These are phyloP conservation scores for Erucastrum elatum DNA, from an alignment of 345 rosid species.

Conservation along the genomic window DNA sequence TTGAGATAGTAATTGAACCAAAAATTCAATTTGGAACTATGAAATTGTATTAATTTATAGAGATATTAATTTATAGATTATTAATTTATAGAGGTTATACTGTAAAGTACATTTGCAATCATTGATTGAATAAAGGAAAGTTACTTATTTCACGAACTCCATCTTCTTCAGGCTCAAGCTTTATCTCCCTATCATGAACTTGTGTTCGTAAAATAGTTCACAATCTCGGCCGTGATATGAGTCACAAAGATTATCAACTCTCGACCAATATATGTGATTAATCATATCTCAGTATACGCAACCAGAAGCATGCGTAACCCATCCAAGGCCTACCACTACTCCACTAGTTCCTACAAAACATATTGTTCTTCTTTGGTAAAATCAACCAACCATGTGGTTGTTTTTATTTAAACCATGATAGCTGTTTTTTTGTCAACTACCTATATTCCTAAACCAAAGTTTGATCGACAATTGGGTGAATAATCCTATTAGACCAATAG, in stretches of 20 bases:
- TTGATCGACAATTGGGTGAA: neutral
- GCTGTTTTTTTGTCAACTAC: conserved; percentile 4
- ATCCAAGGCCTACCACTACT: conserved; percentile 29
- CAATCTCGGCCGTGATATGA: neutral
- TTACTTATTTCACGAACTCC: neutral
- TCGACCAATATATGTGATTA: neutral
- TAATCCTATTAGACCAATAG: neutral
- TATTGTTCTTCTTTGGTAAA: conserved; percentile 28
- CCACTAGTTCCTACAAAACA: neutral
- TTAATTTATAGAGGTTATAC: too few species aligned
- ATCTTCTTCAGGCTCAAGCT: neutral
- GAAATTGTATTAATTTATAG: too few species aligned
- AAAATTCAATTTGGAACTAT: too few species aligned
- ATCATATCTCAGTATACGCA: neutral
- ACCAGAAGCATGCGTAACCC: neutral
- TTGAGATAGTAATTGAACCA: too few species aligned
- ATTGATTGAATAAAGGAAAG: neutral
- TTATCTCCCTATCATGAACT: neutral
- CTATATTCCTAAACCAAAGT: neutral
- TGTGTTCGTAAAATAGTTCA: neutral
- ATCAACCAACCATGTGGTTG: conserved; percentile 7
- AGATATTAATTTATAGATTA: too few species aligned
- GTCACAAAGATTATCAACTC: neutral
- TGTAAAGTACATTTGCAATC: neutral
- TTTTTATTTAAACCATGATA: neutral